phyloP scores from a whole-genome alignment of 2,329 filamentous ascomycete genomes.

The Alternaria brassicicola region DNA sequence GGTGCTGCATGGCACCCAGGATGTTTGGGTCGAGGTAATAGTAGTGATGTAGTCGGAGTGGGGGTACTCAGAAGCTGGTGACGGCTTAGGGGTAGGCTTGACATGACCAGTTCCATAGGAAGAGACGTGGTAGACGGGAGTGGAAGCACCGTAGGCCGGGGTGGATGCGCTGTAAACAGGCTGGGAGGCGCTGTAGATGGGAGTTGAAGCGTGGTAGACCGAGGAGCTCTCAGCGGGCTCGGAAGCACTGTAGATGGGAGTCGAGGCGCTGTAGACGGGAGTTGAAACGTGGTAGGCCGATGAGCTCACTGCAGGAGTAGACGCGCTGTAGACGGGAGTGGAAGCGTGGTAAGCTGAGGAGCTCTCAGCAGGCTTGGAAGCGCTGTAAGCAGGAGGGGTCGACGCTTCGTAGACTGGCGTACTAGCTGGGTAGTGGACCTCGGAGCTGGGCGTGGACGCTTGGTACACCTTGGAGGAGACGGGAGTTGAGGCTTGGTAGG shows the following conservation, averaged over 20 bases:
- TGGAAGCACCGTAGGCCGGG: not conserved
- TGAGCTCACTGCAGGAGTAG: not conserved
- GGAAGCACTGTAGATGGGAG: not conserved
- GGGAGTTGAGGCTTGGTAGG: not conserved
- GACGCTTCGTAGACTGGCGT: not conserved
- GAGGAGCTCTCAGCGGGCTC: not conserved
- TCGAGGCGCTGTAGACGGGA: not conserved
- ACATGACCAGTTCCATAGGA: constrained; percentile 10
- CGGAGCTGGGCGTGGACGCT: not conserved
- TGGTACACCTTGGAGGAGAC: not conserved
- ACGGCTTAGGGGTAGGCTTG: constrained; percentile 10
- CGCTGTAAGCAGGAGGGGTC: not conserved
- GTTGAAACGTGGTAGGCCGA: not conserved
- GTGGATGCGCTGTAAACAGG: not conserved
- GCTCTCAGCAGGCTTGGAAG: not conserved
- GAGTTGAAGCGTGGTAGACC: not conserved
- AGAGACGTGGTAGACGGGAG: constrained; percentile 17
- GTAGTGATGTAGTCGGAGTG: constrained; percentile 29
- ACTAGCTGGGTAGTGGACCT: not conserved
- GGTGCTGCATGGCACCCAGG: constrained; percentile 48
- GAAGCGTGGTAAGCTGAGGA: not conserved
- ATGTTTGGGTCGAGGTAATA: constrained; percentile 38
- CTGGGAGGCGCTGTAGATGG: not conserved
- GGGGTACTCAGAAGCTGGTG: constrained; percentile 13
- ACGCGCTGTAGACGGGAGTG: not conserved